phyloP scores from a whole-genome alignment of 1,284 basidiomycete species.

The Cystobasidium pallidum region DNA sequence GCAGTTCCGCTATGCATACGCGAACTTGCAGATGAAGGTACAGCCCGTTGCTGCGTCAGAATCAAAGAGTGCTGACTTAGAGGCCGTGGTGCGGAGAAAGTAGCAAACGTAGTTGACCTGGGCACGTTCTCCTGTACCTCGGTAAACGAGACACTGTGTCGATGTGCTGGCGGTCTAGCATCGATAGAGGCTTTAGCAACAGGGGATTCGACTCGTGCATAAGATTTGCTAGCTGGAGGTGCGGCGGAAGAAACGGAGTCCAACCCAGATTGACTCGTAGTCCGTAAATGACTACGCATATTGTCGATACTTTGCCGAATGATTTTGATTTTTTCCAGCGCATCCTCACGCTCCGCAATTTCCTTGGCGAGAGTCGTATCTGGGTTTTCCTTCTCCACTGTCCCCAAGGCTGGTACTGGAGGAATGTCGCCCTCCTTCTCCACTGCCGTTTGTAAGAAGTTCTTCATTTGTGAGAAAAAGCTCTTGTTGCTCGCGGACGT shows the following conservation, averaged over 20 bases:
- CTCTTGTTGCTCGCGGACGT: constrained; percentile 28
- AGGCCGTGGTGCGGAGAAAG: constrained; percentile 24
- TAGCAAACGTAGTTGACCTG: background rate
- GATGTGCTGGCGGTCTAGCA: background rate
- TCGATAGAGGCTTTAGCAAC: background rate
- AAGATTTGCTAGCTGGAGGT: background rate
- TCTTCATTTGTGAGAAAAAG: constrained; percentile 23
- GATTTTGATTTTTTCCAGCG: constrained; percentile 25
- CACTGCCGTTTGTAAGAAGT: background rate
- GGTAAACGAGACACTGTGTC: constrained; percentile 23
- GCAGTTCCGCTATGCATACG: background rate
- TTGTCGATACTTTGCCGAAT: constrained; percentile 33
- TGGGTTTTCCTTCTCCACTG: background rate
- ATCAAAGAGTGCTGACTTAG: constrained; percentile 28
- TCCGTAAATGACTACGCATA: constrained; percentile 17
- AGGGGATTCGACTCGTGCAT: background rate
- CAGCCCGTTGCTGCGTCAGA: constrained; percentile 1
- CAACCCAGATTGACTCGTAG: background rate
- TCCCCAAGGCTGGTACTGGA: background rate
- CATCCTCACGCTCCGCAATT: constrained; percentile 26
- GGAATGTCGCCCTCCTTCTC: constrained; percentile 9
- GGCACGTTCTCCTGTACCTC: background rate
- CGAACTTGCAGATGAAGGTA: constrained; percentile 3
- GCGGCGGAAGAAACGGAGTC: background rate
- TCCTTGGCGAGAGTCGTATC: constrained; percentile 14